Conservation (phyloP, 2,329 filamentous ascomycete species). For the Parafenestella ontariensis region DNA sequence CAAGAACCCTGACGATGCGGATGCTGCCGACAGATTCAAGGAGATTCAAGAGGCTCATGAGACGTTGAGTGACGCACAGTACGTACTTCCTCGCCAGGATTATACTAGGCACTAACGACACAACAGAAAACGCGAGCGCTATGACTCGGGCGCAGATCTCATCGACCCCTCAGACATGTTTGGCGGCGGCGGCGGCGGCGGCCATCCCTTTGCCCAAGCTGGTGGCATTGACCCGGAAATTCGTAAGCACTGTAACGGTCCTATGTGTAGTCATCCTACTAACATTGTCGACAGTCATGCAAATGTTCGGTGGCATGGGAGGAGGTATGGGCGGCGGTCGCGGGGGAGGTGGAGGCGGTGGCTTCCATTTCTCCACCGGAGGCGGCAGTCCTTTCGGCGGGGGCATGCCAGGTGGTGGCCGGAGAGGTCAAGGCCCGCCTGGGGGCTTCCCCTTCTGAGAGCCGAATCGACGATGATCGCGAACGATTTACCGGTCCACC, state of each 20-base stretch:
- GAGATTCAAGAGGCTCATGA: constrained; percentile 98
- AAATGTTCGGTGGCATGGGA: constrained; percentile 56
- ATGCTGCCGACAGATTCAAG: constrained; percentile 93
- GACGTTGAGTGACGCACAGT: constrained; percentile 91
- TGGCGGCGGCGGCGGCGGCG: constrained; percentile 61
- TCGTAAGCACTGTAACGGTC: constrained; percentile 25
- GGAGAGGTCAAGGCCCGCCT: constrained; percentile 40
- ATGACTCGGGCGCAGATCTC: constrained; percentile 91
- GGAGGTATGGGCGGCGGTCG: constrained; percentile 56
- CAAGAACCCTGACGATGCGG: constrained; percentile 89
- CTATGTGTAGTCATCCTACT: not conserved
- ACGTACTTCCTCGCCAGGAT: constrained; percentile 55
- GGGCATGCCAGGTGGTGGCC: constrained; percentile 44
- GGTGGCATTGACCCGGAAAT: constrained; percentile 52
- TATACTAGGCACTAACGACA: constrained; percentile 6
- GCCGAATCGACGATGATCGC: not conserved
- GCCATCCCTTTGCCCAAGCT: constrained; percentile 40
- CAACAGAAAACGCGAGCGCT: constrained; percentile 80
- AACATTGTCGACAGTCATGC: constrained; percentile 40
- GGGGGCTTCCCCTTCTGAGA: constrained; percentile 41
- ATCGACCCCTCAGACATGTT: constrained; percentile 90
- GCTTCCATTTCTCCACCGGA: constrained; percentile 51
- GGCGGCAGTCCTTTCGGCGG: constrained; percentile 46
- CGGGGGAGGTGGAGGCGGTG: constrained; percentile 60
- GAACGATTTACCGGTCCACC: not conserved